These are phyloP conservation scores for Globisporangium lucens DNA, from an alignment of 352 stramenopile species.

Conservation along the genomic window DNA sequence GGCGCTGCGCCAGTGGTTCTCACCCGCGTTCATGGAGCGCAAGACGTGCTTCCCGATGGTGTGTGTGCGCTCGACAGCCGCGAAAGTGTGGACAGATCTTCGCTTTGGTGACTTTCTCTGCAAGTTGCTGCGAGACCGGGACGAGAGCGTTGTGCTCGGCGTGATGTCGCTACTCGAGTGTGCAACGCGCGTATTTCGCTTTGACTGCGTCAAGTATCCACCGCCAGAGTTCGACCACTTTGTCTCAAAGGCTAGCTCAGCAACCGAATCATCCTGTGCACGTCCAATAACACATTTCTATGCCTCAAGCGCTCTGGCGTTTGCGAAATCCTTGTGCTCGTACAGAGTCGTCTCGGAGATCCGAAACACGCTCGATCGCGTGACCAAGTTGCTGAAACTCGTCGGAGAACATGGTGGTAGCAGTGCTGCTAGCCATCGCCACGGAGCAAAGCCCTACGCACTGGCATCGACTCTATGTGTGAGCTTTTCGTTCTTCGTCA, in stretches of 20 bases:
- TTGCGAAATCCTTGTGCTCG: slow-evolving; percentile 24
- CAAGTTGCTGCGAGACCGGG: slow-evolving; percentile 29
- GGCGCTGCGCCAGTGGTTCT: slow-evolving; percentile 36
- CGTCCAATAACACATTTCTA: slow-evolving; percentile 1
- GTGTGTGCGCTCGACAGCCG: slow-evolving; percentile 20
- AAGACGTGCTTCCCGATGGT: slow-evolving; percentile 26
- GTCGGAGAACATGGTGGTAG: slow-evolving; percentile 24
- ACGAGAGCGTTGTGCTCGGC: slow-evolving; percentile 34
- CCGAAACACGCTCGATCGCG: slow-evolving; percentile 21
- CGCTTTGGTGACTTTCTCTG: slow-evolving; percentile 24
- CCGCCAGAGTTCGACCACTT: not conserved
- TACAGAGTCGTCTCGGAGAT: slow-evolving; percentile 20
- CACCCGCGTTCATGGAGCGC: slow-evolving; percentile 27
- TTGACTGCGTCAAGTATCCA: not conserved
- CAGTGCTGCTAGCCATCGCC: not conserved
- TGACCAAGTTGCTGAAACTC: slow-evolving; percentile 26
- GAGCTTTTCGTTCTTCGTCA: slow-evolving; percentile 29
- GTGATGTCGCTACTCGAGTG: slow-evolving; percentile 37
- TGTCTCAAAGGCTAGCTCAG: not conserved
- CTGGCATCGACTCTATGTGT: slow-evolving; percentile 24
- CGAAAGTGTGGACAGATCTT: slow-evolving; percentile 30
- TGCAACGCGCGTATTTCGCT: slow-evolving; percentile 37
- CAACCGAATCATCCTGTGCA: not conserved
- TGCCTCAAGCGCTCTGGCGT: slow-evolving; percentile 11
- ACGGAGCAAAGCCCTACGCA: slow-evolving; percentile 17